A percentile compares a stretch with the other conserved stretches of the same genome.
These are phyloP conservation scores for Cladosporium cucumerinum DNA, from an alignment of 2,329 filamentous ascomycete genomes.

Conservation along the genomic window DNA sequence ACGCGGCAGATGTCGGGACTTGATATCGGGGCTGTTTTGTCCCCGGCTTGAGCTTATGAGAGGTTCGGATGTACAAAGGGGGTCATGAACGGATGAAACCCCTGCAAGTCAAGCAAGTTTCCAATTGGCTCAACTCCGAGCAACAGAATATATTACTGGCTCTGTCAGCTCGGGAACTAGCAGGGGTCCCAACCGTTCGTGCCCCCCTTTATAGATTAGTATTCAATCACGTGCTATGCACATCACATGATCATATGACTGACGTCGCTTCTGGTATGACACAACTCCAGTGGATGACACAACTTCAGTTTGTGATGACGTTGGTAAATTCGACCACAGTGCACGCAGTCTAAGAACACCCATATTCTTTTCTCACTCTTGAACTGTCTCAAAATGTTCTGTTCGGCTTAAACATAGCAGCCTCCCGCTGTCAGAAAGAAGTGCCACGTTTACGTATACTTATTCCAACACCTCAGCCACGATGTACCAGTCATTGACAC, in stretches of 20 bases:
- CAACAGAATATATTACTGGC: too few relatives aligned
- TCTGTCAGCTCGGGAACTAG: too few relatives aligned
- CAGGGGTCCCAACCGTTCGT: too few relatives aligned
- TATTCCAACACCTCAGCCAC: constrained; percentile 34
- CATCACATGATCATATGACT: background rate
- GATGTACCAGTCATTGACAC: constrained; percentile 50
- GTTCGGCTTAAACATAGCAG: constrained; percentile 1
- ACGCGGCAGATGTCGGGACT: constrained; percentile 8
- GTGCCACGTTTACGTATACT: background rate
- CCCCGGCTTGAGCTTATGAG: background rate
- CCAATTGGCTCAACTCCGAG: too few relatives aligned
- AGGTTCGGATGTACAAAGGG: background rate
- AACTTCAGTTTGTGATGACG: background rate
- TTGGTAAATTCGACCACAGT: background rate
- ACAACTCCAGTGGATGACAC: background rate
- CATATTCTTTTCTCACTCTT: background rate
- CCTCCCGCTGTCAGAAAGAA: background rate
- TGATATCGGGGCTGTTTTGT: background rate
- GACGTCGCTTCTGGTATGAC: background rate
- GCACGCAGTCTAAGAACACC: background rate
- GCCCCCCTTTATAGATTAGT: too few relatives aligned
- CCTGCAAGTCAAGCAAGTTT: too few relatives aligned
- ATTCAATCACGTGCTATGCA: background rate
- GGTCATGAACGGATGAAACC: too few relatives aligned
- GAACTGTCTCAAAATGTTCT: background rate